Evolutionary conservation across 164 flowering plant genomes (phyloP).

Genomic region (Vitis labrusca): DNA sequence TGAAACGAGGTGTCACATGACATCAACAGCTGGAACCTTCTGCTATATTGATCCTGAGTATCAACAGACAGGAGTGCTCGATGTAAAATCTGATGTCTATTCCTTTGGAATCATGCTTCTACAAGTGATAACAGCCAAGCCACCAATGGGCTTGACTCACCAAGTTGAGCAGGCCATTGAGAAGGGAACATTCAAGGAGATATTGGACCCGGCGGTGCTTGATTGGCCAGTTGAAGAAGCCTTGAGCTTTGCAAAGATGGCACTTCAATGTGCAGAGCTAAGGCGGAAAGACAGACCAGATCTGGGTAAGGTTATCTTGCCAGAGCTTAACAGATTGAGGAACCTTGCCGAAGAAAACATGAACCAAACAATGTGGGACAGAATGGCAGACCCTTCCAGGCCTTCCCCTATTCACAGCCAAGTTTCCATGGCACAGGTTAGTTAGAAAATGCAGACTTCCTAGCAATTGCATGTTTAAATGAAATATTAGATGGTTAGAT

Average conservation of each 20-base stretch:
- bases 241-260: conserved; percentile 35
- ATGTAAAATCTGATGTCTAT: conserved; percentile 59
- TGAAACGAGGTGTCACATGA: conserved; percentile 46
- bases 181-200: conserved; percentile 26
- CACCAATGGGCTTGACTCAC: conserved; percentile 57
- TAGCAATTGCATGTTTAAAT: too few relatives aligned
- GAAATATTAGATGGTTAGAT: too few relatives aligned
- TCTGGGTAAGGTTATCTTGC: conserved; percentile 39
- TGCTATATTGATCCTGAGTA: conserved; percentile 75
- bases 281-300: conserved; percentile 61
- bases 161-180: conserved; percentile 42
- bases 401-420: too few relatives aligned
- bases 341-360: conserved; percentile 35
- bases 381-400: too few relatives aligned
- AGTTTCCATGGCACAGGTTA: too few relatives aligned
- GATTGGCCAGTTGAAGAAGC: conserved; percentile 63
- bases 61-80: conserved; percentile 65
- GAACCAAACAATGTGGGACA: background rate
- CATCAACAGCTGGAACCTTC: conserved; percentile 69
- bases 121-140: conserved; percentile 46
- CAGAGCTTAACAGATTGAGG: conserved; percentile 42
- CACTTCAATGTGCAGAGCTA: conserved; percentile 51
- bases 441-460: too few relatives aligned
- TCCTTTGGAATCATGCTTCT: conserved; percentile 61
- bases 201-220: conserved; percentile 49